These are phyloP conservation scores for Capniomyces stellatus DNA, from an alignment of 371 early-diverging fungal genomes.

Conservation along the genomic window DNA sequence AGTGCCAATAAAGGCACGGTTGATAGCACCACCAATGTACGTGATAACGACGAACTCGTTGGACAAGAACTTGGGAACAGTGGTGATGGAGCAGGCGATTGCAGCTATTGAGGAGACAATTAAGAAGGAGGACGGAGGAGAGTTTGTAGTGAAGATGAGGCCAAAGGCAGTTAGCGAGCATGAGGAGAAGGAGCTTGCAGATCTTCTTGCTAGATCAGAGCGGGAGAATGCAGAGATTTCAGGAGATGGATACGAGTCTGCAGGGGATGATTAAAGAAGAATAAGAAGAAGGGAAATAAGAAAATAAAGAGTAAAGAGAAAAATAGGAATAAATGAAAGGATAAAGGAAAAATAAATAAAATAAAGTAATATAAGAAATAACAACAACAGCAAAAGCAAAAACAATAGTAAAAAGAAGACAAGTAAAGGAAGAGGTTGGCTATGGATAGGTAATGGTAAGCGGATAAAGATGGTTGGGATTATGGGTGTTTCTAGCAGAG, in stretches of 20 bases:
- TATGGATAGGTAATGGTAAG: no score
- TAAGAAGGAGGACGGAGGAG: slow-evolving; percentile 44
- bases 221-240: slow-evolving; percentile 87
- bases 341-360: neutral
- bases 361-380: no score
- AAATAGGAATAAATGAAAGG: neutral
- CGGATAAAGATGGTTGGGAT: no score
- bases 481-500: no score
- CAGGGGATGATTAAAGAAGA: slow-evolving; percentile 26
- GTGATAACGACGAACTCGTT: slow-evolving; percentile 78
- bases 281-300: neutral
- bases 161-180: slow-evolving; percentile 76
- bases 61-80: slow-evolving; percentile 74
- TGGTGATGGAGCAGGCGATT: slow-evolving; percentile 76
- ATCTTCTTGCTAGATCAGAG: slow-evolving; percentile 79
- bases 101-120: slow-evolving; percentile 64
- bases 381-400: no score
- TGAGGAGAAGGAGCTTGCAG: slow-evolving; percentile 88
- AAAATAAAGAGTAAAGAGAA: neutral
- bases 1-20: slow-evolving; percentile 62
- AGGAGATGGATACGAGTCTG: slow-evolving; percentile 75
- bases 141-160: slow-evolving; percentile 73
- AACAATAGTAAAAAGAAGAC: no score
- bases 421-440: no score
- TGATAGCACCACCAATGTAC: slow-evolving; percentile 90